phyloP scores from a whole-genome alignment of 805 yeast genomes.

The Saccharomycopsis olivae region DNA sequence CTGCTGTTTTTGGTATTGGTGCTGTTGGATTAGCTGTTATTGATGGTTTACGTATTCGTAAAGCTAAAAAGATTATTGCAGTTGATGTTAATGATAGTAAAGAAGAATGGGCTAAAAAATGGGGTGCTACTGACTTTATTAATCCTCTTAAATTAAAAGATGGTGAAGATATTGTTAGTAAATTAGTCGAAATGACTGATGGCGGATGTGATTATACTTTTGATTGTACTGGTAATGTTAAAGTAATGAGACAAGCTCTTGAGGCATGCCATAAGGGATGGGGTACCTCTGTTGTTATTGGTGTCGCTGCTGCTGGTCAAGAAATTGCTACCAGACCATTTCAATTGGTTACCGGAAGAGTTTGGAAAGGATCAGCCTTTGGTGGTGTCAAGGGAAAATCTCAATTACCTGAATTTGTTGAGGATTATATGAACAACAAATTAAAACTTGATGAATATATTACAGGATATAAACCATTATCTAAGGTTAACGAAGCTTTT shows the following conservation, averaged over 20 bases:
- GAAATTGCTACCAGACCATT: conserved; percentile 96
- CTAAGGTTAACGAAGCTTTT: conserved; percentile 77
- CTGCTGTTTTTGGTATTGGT: conserved; percentile 97
- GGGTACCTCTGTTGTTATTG: conserved; percentile 93
- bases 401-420: conserved; percentile 84
- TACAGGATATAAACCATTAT: conserved; percentile 77
- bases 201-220: conserved; percentile 96
- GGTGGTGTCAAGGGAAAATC: conserved; percentile 98
- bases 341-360: conserved; percentile 98
- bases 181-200: conserved; percentile 81
- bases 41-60: conserved; percentile 83
- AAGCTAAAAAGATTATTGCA: conserved; percentile 73
- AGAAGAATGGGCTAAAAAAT: conserved; percentile 74
- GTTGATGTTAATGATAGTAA: conserved; percentile 81
- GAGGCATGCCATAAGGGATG: conserved; percentile 99
- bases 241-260: conserved; percentile 91
- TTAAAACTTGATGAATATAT: conserved; percentile 91
- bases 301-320: conserved; percentile 98
- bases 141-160: conserved; percentile 65
- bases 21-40: conserved; percentile 94
- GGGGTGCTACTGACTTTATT: conserved; percentile 93
- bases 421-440: conserved; percentile 70
- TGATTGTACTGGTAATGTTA: conserved; percentile 95
- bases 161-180: conserved; percentile 69
- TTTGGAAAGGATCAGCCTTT: conserved; percentile 98